Conservation (phyloP, 495 filamentous ascomycete genomes). For the Podospora bellae-mahoneyi region DNA sequence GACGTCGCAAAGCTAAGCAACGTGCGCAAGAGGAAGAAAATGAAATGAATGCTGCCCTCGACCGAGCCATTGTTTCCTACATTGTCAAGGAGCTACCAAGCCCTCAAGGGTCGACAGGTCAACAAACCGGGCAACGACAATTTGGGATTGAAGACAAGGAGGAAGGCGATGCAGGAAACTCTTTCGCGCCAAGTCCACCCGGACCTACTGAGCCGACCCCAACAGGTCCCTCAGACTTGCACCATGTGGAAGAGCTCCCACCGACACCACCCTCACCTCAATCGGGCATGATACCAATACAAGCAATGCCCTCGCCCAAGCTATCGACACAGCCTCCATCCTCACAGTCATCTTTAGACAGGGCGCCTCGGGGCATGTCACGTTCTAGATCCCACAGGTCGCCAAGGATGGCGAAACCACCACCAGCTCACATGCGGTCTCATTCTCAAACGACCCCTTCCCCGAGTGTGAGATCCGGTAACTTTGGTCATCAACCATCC, state of each 20-base stretch:
- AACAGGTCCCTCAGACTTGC: not conserved
- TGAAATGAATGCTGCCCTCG: constrained; percentile 26
- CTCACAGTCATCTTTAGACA: not conserved
- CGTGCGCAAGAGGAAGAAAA: constrained; percentile 21
- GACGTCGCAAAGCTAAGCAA: constrained; percentile 20
- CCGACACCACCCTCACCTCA: not conserved
- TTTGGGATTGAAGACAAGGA: not conserved
- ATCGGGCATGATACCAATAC: not conserved
- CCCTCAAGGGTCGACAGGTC: not conserved
- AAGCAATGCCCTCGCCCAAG: not conserved
- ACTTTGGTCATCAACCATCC: not conserved
- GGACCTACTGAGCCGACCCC: not conserved
- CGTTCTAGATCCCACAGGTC: not conserved
- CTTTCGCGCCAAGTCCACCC: not conserved
- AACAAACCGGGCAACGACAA: not conserved
- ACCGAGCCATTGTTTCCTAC: constrained; percentile 32
- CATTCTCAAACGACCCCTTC: not conserved
- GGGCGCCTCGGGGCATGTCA: not conserved
- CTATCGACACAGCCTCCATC: not conserved
- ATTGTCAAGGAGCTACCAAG: constrained; percentile 28
- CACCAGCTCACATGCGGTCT: not conserved
- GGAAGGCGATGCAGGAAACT: not conserved
- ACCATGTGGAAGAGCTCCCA: not conserved
- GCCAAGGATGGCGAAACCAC: not conserved
- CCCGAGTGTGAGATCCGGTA: not conserved